These are phyloP conservation scores for Paraurostyla sp. DNA, from an alignment of 73 alveolate genomes.

Conservation along the genomic window DNA sequence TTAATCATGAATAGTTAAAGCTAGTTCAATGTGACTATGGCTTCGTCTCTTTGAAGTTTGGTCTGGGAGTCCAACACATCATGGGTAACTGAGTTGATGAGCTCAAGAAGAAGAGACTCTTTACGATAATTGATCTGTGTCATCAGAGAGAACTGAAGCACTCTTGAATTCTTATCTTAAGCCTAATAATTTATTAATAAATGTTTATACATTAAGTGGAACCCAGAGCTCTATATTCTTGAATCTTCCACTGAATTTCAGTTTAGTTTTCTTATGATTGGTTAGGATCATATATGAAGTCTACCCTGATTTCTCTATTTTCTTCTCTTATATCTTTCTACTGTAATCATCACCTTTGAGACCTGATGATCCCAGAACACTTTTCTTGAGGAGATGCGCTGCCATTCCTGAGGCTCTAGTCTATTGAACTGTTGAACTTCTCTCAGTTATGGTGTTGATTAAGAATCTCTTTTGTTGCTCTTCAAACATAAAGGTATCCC, in stretches of 20 bases:
- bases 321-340: neutral
- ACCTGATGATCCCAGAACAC: neutral
- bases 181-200: neutral
- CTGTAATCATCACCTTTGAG: neutral
- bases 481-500: neutral
- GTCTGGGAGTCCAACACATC: neutral
- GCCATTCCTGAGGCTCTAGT: neutral
- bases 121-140: neutral
- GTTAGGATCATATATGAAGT: neutral
- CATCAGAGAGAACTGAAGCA: conserved; percentile 51
- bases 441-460: neutral
- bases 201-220: conserved; percentile 45
- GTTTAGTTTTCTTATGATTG: conserved; percentile 31
- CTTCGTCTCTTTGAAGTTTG: conserved; percentile 33
- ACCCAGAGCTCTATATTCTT: conserved; percentile 51
- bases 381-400: too few species aligned
- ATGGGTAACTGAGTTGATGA: neutral
- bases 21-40: conserved; percentile 51
- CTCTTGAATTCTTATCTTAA: conserved; percentile 55
- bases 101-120: neutral
- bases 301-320: neutral
- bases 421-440: neutral
- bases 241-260: conserved; percentile 33
- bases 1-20: conserved; percentile 58
- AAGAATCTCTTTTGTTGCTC: conserved; percentile 1